phyloP scores from a whole-genome alignment of 208 protist species.

The Porcisia deanei region DNA sequence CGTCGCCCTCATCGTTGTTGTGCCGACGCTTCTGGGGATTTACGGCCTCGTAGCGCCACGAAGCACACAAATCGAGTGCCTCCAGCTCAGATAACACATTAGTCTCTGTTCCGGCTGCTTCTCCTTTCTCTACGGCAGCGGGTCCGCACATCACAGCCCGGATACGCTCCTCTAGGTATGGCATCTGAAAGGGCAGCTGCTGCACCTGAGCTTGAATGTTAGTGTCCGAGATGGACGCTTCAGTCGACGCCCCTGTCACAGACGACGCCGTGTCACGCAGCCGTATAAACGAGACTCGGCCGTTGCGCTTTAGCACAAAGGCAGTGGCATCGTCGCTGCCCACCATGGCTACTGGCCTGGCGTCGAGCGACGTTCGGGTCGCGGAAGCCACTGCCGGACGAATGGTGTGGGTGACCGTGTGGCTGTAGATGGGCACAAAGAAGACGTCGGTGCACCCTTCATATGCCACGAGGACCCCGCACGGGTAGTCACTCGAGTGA shows the following conservation, averaged over 20 bases:
- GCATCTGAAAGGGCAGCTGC: slow-evolving; percentile 29
- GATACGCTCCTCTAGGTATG: slow-evolving; percentile 46
- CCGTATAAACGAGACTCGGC: slow-evolving; percentile 43
- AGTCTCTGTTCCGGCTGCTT: neutral
- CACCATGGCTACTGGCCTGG: slow-evolving; percentile 47
- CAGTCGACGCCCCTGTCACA: slow-evolving; percentile 15
- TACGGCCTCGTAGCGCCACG: slow-evolving; percentile 70
- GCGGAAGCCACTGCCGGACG: slow-evolving; percentile 26
- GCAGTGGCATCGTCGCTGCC: slow-evolving; percentile 44
- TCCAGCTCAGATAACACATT: slow-evolving; percentile 21
- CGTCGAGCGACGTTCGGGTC: slow-evolving; percentile 33
- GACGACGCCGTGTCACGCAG: slow-evolving; percentile 23
- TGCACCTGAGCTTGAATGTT: slow-evolving; percentile 32
- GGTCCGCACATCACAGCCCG: slow-evolving; percentile 35
- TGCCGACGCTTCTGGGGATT: slow-evolving; percentile 62
- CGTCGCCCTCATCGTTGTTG: slow-evolving; percentile 20
- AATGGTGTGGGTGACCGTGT: slow-evolving; percentile 37
- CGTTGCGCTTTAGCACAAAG: slow-evolving; percentile 56
- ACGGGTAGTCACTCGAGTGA: slow-evolving; percentile 46
- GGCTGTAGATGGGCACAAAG: slow-evolving; percentile 55
- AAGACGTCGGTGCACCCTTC: slow-evolving; percentile 46
- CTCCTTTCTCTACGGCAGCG: neutral
- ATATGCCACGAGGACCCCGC: slow-evolving; percentile 74
- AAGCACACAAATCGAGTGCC: slow-evolving; percentile 64
- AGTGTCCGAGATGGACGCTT: slow-evolving; percentile 40